These are phyloP conservation scores for Magnolia changhungtana DNA, from an alignment of 164 flowering plant species.

Conservation along the genomic window DNA sequence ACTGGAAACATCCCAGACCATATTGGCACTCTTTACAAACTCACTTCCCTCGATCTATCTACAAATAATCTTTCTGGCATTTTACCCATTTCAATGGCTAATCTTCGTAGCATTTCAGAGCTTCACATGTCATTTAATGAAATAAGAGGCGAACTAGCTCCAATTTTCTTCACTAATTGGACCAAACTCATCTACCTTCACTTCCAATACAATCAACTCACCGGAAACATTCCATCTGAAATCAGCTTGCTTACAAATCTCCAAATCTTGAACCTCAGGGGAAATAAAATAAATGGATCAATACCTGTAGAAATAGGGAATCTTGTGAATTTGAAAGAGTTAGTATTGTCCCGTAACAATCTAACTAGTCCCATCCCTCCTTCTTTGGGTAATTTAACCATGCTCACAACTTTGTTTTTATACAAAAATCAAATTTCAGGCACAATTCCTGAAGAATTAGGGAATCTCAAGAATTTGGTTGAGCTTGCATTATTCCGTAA, in stretches of 20 bases:
- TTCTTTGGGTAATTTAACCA: conserved; percentile 18
- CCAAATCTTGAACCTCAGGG: conserved; percentile 21
- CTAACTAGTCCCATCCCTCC: conserved; percentile 17
- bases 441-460: background rate
- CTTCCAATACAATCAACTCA: conserved; percentile 1
- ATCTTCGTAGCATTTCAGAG: background rate
- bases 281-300: conserved; percentile 26
- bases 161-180: conserved; percentile 5
- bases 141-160: background rate
- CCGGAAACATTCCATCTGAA: conserved; percentile 22
- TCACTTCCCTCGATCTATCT: background rate
- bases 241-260: conserved; percentile 33
- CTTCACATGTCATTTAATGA: background rate
- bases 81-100: conserved; percentile 2
- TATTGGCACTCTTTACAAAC: background rate
- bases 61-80: background rate
- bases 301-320: conserved; percentile 28
- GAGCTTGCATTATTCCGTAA: background rate
- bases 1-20: background rate
- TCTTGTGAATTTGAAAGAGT: conserved; percentile 5
- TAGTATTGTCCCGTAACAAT: conserved; percentile 41
- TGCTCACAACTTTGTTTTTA: background rate
- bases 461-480: background rate
- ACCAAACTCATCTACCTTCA: conserved; percentile 2
- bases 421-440: background rate